Conservation (phyloP, 148 eudicot genomes). For the Hydrangea macrophylla region DNA sequence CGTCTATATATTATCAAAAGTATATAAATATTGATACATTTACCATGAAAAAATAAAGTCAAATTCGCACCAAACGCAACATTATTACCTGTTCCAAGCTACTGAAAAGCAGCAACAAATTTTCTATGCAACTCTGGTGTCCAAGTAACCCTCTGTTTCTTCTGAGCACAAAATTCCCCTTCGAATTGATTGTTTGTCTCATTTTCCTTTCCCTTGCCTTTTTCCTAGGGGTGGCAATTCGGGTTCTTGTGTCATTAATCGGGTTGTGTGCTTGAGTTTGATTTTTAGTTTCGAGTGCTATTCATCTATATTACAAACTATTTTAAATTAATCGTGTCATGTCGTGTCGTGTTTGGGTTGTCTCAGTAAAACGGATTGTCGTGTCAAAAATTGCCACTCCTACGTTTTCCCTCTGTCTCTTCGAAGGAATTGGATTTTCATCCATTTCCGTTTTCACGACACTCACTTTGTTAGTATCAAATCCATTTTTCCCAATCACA, state of each 20-base stretch:
- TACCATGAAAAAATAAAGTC: too few species aligned
- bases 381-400: too few species aligned
- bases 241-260: too few species aligned
- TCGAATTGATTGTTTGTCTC: background rate
- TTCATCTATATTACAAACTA: too few species aligned
- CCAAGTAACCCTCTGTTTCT: background rate
- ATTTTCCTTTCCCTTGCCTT: background rate
- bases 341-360: too few species aligned
- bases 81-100: background rate
- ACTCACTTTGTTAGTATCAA: background rate
- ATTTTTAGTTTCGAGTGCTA: too few species aligned
- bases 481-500: constrained; percentile 10
- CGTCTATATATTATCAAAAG: too few species aligned
- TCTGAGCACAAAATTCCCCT: background rate
- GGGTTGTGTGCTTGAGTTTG: too few species aligned
- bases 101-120: background rate
- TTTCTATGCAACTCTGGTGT: background rate
- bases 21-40: too few species aligned
- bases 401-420: background rate
- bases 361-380: too few species aligned
- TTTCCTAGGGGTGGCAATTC: too few species aligned
- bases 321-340: too few species aligned
- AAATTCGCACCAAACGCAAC: background rate
- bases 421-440: background rate
- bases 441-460: background rate